Conservation (phyloP, 768 basidiomycete species). For the Pulveroboletus sp. region DNA sequence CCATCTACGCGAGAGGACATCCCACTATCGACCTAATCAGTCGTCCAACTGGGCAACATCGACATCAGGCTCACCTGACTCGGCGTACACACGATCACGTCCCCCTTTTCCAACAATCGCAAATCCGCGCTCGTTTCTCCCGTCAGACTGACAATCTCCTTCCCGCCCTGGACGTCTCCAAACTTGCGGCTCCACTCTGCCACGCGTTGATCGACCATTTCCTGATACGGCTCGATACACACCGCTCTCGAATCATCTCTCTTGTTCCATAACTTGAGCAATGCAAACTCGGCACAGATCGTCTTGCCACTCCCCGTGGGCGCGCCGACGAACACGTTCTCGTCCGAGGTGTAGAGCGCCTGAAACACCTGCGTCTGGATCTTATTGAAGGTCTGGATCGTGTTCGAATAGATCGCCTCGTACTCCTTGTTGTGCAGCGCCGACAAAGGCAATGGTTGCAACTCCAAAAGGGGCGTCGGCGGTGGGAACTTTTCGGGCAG, state of each 20-base stretch:
- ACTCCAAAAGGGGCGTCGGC: conserved; percentile 88
- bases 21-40: conserved; percentile 61
- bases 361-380: conserved; percentile 99
- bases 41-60: not conserved
- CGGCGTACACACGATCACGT: conserved; percentile 93
- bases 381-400: conserved; percentile 90
- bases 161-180: conserved; percentile 76
- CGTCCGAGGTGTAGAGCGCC: conserved; percentile 92
- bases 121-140: conserved; percentile 93
- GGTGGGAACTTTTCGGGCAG: conserved; percentile 95
- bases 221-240: conserved; percentile 94
- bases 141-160: conserved; percentile 89
- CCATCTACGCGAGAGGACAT: conserved; percentile 91
- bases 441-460: conserved; percentile 84
- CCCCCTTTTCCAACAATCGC: conserved; percentile 82
- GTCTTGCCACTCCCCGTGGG: conserved; percentile 98
- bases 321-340: conserved; percentile 95
- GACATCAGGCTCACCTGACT: conserved; percentile 56
- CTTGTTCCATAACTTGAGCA: conserved; percentile 93
- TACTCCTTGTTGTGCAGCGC: conserved; percentile 93
- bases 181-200: conserved; percentile 90
- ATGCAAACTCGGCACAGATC: conserved; percentile 93
- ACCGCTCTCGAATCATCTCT: conserved; percentile 78
- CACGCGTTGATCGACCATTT: conserved; percentile 92
- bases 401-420: conserved; percentile 77